Percentiles rank a stretch among this genome's conserved stretches.
Evolutionary conservation across 2,329 filamentous ascomycete species (phyloP).

Genomic region (Fusarium beomiforme): DNA sequence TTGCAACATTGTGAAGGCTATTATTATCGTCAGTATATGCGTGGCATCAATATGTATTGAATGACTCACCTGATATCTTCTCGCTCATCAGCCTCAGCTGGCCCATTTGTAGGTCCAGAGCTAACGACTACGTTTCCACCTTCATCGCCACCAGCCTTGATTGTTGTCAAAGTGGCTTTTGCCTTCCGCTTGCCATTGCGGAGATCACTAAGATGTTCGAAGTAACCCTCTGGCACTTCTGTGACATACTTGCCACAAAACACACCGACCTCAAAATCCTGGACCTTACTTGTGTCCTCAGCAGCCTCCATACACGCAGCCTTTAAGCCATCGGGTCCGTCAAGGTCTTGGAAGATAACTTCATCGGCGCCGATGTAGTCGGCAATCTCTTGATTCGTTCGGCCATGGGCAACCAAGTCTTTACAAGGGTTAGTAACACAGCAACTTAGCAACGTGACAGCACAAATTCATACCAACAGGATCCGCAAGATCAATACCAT

Average conservation of each 20-base stretch:
- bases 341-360: conserved; percentile 70
- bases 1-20: conserved; percentile 22
- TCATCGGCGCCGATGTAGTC: conserved; percentile 55
- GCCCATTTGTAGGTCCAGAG: conserved; percentile 21
- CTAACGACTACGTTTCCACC: conserved; percentile 25
- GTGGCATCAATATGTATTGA: not conserved
- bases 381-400: conserved; percentile 52
- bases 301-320: conserved; percentile 79
- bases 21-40: not conserved
- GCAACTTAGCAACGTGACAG: not conserved
- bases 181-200: conserved; percentile 68
- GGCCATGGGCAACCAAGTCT: conserved; percentile 55
- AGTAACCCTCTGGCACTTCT: conserved; percentile 80
- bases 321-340: conserved; percentile 70
- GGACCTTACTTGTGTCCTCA: conserved; percentile 61
- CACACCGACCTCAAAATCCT: conserved; percentile 87
- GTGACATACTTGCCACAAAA: conserved; percentile 92
- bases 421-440: not conserved
- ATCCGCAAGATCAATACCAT: conserved; percentile 60
- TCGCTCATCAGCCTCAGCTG: conserved; percentile 17
- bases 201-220: conserved; percentile 79
- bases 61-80: conserved; percentile 25
- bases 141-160: conserved; percentile 20
- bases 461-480: conserved; percentile 43
- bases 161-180: conserved; percentile 12